Evolutionary conservation across 2,329 filamentous ascomycete genomes (phyloP), one percentile per base, ranked within the genome.

Genomic region (Pseudocercospora ulei): DNA sequence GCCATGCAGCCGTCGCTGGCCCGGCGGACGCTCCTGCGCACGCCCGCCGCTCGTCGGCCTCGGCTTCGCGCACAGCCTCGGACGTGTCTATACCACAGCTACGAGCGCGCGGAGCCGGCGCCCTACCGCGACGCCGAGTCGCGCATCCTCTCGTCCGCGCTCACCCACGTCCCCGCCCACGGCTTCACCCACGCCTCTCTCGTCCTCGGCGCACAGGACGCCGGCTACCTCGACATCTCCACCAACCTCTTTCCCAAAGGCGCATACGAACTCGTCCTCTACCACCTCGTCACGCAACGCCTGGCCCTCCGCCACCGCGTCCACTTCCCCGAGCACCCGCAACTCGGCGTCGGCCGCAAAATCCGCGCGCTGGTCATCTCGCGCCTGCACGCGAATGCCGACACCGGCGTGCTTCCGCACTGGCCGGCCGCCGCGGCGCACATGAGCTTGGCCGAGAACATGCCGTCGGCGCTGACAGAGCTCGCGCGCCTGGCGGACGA

Each of bases 351-450:
- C 3, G 71, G 75, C 7, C 67, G 68, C 3, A 85, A 78, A 56
- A 77, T 92, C 4, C 76, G 80, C 55, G 64, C 65, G 1, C 62
- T 96, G 55, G 73, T 83, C 1, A 78, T 90, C 74, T 78, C 81
- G 61, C 69, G 90, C 29, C 62, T 98, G 53, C 68, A 76, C 55
- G 82, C 73, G 31, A 96, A 96, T 60, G 65, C 63, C 43, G 69
- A 76, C 5, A 49, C 51, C 2, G 52, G 52, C 5, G 66, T 95
- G 19, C 74, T 88, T 36, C 71, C 75, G 43, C 74, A 79, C 35
- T 94, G 84, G 85, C 83, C 93, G 65, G 85, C 92, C 73, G 90
- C 88, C 28, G 71, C 96, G 2, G 86, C 84, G 3, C 69, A 93
- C 46, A 94, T 95, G 82, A 85, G 86, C 3, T 78, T 92, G 41